These are phyloP conservation scores for Ambrosia trifida DNA, from an alignment of 129 eudicot genomes.

Conservation along the genomic window DNA sequence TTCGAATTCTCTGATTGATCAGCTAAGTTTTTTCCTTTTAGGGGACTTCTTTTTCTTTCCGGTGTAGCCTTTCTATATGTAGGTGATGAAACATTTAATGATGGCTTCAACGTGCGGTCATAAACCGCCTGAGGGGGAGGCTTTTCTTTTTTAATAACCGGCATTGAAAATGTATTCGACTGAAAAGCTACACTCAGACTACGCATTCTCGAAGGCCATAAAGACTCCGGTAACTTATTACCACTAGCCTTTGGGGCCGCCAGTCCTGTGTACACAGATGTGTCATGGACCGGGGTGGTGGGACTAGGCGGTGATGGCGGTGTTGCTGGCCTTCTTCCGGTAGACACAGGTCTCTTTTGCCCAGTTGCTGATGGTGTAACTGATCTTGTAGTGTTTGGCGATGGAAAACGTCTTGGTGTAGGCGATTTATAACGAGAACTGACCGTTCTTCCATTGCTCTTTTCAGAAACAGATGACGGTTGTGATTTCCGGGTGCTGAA, in stretches of 20 bases:
- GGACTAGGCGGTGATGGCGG: conserved; percentile 57
- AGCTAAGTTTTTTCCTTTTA: conserved; percentile 61
- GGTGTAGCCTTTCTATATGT: conserved; percentile 71
- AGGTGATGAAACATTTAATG: conserved; percentile 62
- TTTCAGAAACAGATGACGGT: conserved; percentile 41
- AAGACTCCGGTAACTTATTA: conserved; percentile 60
- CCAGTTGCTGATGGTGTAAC: conserved; percentile 38
- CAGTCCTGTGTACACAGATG: conserved; percentile 52
- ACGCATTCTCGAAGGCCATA: conserved; percentile 97
- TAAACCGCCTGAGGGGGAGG: conserved; percentile 53
- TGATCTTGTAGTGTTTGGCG: conserved; percentile 63
- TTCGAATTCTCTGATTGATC: conserved; percentile 84
- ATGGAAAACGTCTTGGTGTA: conserved; percentile 67
- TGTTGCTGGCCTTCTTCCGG: conserved; percentile 60
- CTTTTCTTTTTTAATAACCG: conserved; percentile 75
- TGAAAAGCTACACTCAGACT: conserved; percentile 88
- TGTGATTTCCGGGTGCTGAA: conserved; percentile 44
- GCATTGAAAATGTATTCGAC: conserved; percentile 66
- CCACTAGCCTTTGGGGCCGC: conserved; percentile 51
- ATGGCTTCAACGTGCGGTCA: conserved; percentile 73
- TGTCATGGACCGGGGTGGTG: conserved; percentile 75
- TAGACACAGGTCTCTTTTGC: conserved; percentile 69
- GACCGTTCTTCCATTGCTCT: conserved; percentile 65
- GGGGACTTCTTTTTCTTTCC: conserved; percentile 85
- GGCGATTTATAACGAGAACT: conserved; percentile 82